Evolutionary conservation across 768 basidiomycete genomes (phyloP).

Genomic region (Mycena leptocephala): DNA sequence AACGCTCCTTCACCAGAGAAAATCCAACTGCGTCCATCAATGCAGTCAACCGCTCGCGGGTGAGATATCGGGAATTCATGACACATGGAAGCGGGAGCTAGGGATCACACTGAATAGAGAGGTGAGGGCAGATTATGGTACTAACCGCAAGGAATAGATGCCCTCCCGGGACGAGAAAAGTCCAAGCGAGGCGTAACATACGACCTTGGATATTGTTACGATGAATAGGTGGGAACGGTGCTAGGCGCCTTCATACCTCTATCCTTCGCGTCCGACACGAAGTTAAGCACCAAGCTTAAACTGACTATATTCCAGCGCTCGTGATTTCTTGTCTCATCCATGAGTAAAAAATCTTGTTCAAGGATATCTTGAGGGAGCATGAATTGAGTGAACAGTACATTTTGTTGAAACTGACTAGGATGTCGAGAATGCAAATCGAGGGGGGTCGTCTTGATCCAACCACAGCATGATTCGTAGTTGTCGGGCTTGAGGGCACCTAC

Average conservation of each 20-base stretch:
- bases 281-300: conserved; percentile 92
- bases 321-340: conserved; percentile 67
- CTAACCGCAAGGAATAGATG: conserved; percentile 82
- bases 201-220: conserved; percentile 61
- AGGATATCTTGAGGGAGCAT: conserved; percentile 60
- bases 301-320: conserved; percentile 86
- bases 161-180: conserved; percentile 69
- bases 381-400: neutral
- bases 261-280: conserved; percentile 81
- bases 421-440: conserved; percentile 92
- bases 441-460: conserved; percentile 83
- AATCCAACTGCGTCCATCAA: conserved; percentile 82
- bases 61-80: conserved; percentile 88
- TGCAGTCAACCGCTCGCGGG: conserved; percentile 67
- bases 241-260: conserved; percentile 69
- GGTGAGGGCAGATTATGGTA: conserved; percentile 34
- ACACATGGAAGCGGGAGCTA: conserved; percentile 92
- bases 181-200: conserved; percentile 78
- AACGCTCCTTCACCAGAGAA: conserved; percentile 68
- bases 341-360: conserved; percentile 89
- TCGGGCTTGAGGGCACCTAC: conserved; percentile 91
- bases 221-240: neutral
- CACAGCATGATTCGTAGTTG: conserved; percentile 77
- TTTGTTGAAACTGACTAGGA: conserved; percentile 53
- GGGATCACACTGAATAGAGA: neutral